These are phyloP conservation scores for Hymenoscyphus albidus DNA, from an alignment of 2,329 filamentous ascomycete species.

Conservation along the genomic window DNA sequence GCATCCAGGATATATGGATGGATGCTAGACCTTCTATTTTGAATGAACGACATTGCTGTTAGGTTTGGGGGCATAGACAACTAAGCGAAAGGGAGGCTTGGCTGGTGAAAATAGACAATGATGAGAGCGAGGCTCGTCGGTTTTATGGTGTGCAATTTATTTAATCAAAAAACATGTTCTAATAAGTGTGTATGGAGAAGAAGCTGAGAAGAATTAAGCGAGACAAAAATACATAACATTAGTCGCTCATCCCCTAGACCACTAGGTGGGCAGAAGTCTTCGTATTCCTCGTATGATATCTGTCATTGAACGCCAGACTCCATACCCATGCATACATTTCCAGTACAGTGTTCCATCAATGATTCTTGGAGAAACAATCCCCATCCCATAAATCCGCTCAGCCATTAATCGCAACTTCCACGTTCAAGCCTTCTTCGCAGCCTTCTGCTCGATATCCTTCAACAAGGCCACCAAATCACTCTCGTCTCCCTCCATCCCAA, in stretches of 20 bases:
- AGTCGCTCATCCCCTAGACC: neutral
- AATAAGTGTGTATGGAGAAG: no score
- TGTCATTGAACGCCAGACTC: slow-evolving; percentile 9
- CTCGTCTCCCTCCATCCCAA: slow-evolving; percentile 79
- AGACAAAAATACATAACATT: neutral
- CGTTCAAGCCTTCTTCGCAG: slow-evolving; percentile 22
- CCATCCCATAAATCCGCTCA: neutral
- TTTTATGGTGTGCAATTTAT: no score
- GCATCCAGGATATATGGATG: no score
- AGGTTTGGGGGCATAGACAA: no score
- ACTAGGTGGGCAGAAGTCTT: neutral
- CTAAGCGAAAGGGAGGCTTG: no score
- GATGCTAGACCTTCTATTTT: no score
- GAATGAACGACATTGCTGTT: no score
- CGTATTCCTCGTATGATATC: neutral
- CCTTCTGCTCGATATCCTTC: slow-evolving; percentile 55
- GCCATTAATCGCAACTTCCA: neutral
- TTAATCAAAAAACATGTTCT: no score
- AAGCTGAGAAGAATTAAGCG: no score
- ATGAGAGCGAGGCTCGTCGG: no score
- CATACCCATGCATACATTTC: slow-evolving; percentile 3
- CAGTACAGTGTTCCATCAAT: neutral
- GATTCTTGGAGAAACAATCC: neutral
- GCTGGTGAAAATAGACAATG: no score
- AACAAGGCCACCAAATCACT: slow-evolving; percentile 59